Conservation (phyloP, 2,329 filamentous ascomycete genomes). For the Cladophialophora bantiana region DNA sequence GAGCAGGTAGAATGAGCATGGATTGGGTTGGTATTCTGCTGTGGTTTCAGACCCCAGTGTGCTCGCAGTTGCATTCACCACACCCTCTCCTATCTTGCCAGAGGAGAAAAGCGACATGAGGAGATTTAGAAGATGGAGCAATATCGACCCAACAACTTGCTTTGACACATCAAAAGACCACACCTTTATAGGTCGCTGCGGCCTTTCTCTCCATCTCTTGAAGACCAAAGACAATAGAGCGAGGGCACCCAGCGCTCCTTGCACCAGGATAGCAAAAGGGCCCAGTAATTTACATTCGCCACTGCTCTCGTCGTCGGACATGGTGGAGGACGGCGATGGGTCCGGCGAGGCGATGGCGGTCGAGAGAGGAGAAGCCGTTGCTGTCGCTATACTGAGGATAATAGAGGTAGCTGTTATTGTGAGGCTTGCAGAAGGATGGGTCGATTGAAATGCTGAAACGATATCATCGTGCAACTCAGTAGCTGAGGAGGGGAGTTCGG, state of each 20-base stretch:
- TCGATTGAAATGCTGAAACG: slow-evolving; percentile 18
- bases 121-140: slow-evolving; percentile 91
- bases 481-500: slow-evolving; percentile 20
- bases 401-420: slow-evolving; percentile 26
- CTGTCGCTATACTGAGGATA: slow-evolving; percentile 34
- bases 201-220: slow-evolving; percentile 91
- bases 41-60: slow-evolving; percentile 51
- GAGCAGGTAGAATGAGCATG: slow-evolving; percentile 93
- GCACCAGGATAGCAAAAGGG: slow-evolving; percentile 87
- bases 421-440: slow-evolving; percentile 11
- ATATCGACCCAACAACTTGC: slow-evolving; percentile 90
- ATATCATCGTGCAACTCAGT: slow-evolving; percentile 24
- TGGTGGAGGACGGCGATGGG: slow-evolving; percentile 34
- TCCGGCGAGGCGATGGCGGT: slow-evolving; percentile 27
- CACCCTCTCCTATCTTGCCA: slow-evolving; percentile 68
- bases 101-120: slow-evolving; percentile 96
- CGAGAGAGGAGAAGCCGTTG: slow-evolving; percentile 19
- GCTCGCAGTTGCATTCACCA: slow-evolving; percentile 48
- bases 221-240: slow-evolving; percentile 87
- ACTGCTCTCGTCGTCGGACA: slow-evolving; percentile 54
- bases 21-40: slow-evolving; percentile 76
- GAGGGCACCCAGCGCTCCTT: slow-evolving; percentile 81
- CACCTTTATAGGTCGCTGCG: slow-evolving; percentile 90
- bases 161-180: slow-evolving; percentile 99
- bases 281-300: slow-evolving; percentile 89